phyloP scores from a whole-genome alignment of 345 rosid genomes.

The Eucalyptus sp. region DNA sequence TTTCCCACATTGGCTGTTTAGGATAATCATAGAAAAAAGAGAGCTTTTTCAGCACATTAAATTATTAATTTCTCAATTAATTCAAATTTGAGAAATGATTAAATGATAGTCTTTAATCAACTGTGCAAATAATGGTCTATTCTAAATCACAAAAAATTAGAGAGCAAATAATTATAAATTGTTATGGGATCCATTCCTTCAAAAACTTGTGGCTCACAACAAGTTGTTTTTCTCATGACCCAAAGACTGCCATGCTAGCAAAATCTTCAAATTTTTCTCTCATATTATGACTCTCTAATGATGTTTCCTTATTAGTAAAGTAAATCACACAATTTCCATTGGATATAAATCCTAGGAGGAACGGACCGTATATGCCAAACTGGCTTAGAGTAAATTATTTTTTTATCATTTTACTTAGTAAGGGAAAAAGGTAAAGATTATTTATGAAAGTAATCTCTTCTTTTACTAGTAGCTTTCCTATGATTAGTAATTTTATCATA shows the following conservation, averaged over 20 bases:
- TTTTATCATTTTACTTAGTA: not conserved
- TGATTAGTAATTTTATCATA: not conserved
- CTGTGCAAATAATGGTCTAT: no score
- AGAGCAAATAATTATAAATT: no score
- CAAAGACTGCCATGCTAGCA: no score
- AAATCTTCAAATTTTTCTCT: not conserved
- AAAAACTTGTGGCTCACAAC: no score
- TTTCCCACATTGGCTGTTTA: not conserved
- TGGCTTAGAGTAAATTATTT: not conserved
- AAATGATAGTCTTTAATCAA: rapidly evolving
- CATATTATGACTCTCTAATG: not conserved
- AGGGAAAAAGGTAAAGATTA: not conserved
- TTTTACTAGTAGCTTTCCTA: not conserved
- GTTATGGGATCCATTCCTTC: no score
- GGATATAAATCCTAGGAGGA: not conserved
- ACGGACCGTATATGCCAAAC: not conserved
- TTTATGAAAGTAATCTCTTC: not conserved
- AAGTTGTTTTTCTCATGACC: no score
- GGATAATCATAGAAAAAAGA: not conserved
- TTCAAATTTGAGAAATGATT: not conserved
- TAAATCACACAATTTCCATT: not conserved
- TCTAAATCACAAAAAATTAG: rapidly evolving
- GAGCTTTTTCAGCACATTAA: not conserved
- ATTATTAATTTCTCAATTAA: not conserved
- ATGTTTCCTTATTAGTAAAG: not conserved